Percentiles rank a stretch among this genome's conserved stretches.
These are phyloP conservation scores for Wickerhamiella sergipiensis DNA, from an alignment of 805 yeast genomes.

Conservation along the genomic window DNA sequence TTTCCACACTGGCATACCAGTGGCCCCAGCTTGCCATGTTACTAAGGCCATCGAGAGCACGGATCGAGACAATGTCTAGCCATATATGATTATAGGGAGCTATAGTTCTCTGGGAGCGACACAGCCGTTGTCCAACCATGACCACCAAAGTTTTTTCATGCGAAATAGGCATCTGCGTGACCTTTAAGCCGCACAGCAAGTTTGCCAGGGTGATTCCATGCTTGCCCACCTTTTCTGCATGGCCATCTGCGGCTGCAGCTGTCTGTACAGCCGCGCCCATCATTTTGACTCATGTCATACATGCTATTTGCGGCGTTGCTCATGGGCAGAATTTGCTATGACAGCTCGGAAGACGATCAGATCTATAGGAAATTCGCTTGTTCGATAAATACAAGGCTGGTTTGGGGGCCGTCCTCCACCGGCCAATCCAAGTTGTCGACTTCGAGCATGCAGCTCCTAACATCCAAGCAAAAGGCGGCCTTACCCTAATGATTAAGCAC, in stretches of 20 bases:
- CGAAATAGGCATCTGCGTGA: no score
- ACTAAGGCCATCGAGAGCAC: not conserved
- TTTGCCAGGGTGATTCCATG: not conserved
- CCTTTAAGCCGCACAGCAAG: no score
- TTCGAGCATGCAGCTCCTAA: no score
- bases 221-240: not conserved
- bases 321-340: not conserved
- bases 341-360: no score
- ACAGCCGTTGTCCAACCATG: no score
- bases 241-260: not conserved
- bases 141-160: no score
- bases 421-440: no score
- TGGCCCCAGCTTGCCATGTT: no score
- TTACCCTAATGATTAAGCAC: not conserved
- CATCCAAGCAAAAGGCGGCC: not conserved
- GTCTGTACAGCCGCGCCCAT: not conserved
- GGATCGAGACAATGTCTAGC: not conserved
- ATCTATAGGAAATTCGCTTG: no score
- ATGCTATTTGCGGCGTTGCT: not conserved
- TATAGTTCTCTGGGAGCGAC: no score
- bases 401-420: no score
- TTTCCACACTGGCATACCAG: not conserved
- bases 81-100: not conserved
- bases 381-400: no score
- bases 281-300: not conserved